Percentiles rank a stretch among this genome's conserved stretches.
phyloP scores from a whole-genome alignment of 305 asterid species.

The Fraxinus velutina region DNA sequence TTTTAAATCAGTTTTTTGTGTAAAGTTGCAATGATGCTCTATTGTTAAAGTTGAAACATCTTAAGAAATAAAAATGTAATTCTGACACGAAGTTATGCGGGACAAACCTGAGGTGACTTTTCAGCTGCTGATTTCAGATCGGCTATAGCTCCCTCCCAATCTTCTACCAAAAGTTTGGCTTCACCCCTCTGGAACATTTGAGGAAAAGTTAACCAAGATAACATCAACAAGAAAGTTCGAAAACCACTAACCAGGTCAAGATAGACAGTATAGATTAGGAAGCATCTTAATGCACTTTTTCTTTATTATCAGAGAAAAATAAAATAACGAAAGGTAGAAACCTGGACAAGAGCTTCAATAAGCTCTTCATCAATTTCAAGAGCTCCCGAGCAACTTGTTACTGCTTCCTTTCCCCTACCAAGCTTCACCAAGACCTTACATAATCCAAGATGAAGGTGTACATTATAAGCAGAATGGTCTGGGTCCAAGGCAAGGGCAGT shows the following conservation, averaged over 20 bases:
- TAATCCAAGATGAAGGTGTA: conserved; percentile 79
- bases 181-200: conserved; percentile 68
- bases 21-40: neutral
- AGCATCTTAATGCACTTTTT: neutral
- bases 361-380: conserved; percentile 74
- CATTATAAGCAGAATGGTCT: conserved; percentile 67
- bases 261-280: neutral
- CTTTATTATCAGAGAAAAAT: neutral
- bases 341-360: conserved; percentile 90
- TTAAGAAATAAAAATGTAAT: neutral
- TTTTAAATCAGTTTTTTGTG: conserved; percentile 5
- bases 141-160: conserved; percentile 94
- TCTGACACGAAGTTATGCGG: neutral
- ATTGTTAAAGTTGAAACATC: neutral
- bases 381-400: conserved; percentile 69
- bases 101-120: conserved; percentile 80
- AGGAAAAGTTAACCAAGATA: conserved; percentile 12
- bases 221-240: neutral
- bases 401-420: conserved; percentile 85
- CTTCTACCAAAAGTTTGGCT: conserved; percentile 83
- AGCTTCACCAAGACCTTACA: conserved; percentile 88
- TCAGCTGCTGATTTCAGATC: conserved; percentile 84
- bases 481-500: conserved; percentile 85
- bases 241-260: neutral
- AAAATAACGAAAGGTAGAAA: conserved; percentile 20